Evolutionary conservation across 345 rosid species (phyloP).

Genomic region (Salix purpurea): DNA sequence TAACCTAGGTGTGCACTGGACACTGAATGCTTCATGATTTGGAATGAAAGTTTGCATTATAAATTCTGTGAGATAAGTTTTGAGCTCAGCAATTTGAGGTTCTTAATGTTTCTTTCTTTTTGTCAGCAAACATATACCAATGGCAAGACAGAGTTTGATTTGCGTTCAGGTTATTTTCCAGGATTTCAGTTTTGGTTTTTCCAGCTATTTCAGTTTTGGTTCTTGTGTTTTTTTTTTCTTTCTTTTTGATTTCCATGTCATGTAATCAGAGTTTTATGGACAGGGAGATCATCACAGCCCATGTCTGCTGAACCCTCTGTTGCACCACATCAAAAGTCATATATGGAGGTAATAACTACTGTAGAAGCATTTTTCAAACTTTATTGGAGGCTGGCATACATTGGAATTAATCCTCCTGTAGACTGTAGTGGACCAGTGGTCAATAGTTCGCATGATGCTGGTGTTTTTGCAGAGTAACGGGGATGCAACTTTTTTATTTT

Average conservation of each 20-base stretch:
- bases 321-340: conserved; percentile 85
- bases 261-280: conserved; percentile 24
- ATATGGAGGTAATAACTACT: conserved; percentile 62
- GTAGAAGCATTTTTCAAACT: background rate
- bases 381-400: background rate
- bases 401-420: background rate
- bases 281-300: conserved; percentile 81
- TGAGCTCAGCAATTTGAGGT: conserved; percentile 4
- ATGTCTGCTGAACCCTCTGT: conserved; percentile 45
- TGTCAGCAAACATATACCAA: conserved; percentile 54
- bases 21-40: background rate
- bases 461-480: background rate
- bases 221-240: conserved; percentile 6
- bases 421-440: background rate
- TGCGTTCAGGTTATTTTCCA: conserved; percentile 55
- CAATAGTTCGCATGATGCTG: background rate
- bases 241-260: conserved; percentile 6
- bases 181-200: conserved; percentile 8
- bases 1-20: conserved; percentile 4
- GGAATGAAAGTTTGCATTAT: conserved; percentile 4
- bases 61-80: conserved; percentile 10
- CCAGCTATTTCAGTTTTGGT: background rate
- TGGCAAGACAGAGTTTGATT: conserved; percentile 51
- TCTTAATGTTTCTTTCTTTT: conserved; percentile 12
- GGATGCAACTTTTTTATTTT: background rate